Percentiles rank a stretch among this genome's conserved stretches.
phyloP scores from a whole-genome alignment of 495 filamentous ascomycete species.

The Penicillium taxi region DNA sequence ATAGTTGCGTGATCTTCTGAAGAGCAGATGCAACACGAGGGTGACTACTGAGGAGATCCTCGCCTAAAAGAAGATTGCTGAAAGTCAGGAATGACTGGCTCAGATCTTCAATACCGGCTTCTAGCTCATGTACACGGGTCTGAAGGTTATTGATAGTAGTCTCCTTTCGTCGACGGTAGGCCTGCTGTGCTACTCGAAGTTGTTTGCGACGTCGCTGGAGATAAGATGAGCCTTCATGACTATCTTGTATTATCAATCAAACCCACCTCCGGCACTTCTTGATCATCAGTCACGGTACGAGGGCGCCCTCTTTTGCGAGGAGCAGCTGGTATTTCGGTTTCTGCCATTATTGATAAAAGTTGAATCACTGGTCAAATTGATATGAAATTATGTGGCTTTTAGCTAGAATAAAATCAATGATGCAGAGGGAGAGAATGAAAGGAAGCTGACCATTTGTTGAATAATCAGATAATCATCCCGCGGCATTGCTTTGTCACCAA shows the following conservation, averaged over 20 bases:
- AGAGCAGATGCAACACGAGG: constrained; percentile 34
- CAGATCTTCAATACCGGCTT: constrained; percentile 64
- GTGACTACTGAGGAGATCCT: constrained; percentile 30
- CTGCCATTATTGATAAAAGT: constrained; percentile 10
- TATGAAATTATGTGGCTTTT: no score
- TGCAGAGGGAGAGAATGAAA: no score
- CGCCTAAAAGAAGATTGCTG: constrained; percentile 51
- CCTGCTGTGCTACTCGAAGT: constrained; percentile 77
- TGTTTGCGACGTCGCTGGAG: constrained; percentile 61
- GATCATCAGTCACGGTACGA: constrained; percentile 17
- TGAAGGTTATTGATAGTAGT: constrained; percentile 69
- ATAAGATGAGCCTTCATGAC: constrained; percentile 1
- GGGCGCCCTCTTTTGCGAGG: constrained; percentile 22
- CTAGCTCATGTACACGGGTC: constrained; percentile 56
- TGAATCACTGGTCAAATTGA: no score
- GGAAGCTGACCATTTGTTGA: no score
- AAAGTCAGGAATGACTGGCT: constrained; percentile 66
- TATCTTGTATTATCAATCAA: background rate
- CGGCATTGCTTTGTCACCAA: no score
- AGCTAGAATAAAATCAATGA: no score
- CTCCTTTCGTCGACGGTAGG: constrained; percentile 82
- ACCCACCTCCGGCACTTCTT: constrained; percentile 21
- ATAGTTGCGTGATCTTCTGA: constrained; percentile 39
- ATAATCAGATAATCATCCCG: no score
- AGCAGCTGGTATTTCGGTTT: constrained; percentile 2